Evolutionary conservation across 23 red algal genomes (phyloP), one percentile per base, ranked within the genome.

Genomic region (Cyanidioschyzon merolae): DNA sequence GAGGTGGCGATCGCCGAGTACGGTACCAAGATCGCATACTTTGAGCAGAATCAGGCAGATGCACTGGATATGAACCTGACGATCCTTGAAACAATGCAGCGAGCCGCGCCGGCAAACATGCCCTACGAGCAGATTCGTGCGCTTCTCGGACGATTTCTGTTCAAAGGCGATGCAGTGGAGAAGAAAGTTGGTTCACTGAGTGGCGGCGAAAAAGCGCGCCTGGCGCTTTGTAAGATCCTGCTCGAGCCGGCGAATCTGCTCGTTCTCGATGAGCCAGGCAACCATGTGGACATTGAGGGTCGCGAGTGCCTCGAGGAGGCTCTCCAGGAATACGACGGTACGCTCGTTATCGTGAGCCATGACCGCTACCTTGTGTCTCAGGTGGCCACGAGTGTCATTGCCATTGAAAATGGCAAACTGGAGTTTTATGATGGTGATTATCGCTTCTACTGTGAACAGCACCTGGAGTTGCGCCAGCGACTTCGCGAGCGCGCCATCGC

Each of bases 241-340:
- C 74, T 97, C 2, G 76, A 89, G 63, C 94, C 94, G 41, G 84
- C 89, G 18, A 97, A 97, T 86, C 58, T 97, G 7, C 76, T 97
- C 16, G 84, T 97, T 35, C 83, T 97, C n/a, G 94, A 97, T 58
- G 94, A 97, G 74, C 94, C 94, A 38, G 83, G 79, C 38, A 97
- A 97, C 59, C 94, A 97, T 50, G 76, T 97, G 37, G 89, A 90
- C 57, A 91, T 91, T 39, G 79, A 77, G 21, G 94, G 87, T 29
- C 90, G 87, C 39, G 94, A 97, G 77, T 90, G 88, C 82, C 85
- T 97, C 37, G 94, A 97, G 45, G 94, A 97, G 76, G 94, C 94
- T 18, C 58, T 97, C 34, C 94, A 97, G 40, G 79, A 91, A 58
- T 97, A 87, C 71, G 88, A 97, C 54, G 94, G 94, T 30, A 97